Conservation (phyloP, 2,329 filamentous ascomycete species). For the Fonsecaea multimorphosa region DNA sequence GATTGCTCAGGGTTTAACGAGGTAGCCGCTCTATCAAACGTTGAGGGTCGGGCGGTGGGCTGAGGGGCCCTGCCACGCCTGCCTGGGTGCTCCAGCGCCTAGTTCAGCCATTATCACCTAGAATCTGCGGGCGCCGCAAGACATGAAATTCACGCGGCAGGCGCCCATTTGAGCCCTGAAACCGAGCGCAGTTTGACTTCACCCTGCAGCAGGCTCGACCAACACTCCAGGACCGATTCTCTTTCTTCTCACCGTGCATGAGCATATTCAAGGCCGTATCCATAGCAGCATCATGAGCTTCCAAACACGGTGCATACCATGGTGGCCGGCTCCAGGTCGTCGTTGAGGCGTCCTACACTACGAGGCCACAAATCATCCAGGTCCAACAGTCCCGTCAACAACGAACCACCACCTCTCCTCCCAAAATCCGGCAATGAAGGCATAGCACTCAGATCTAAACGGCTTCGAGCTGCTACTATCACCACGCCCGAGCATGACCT, state of each 20-base stretch:
- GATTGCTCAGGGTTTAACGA: background rate
- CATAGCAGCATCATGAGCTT: slow-evolving; percentile 37
- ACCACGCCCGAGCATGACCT: slow-evolving; percentile 29
- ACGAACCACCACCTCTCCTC: slow-evolving; percentile 35
- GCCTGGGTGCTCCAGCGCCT: slow-evolving; percentile 5
- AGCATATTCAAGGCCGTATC: slow-evolving; percentile 12
- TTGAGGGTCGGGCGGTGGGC: too few species aligned
- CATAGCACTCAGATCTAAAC: slow-evolving; percentile 33
- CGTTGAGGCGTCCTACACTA: slow-evolving; percentile 41
- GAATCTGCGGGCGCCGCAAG: slow-evolving; percentile 7
- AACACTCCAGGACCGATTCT: slow-evolving; percentile 17
- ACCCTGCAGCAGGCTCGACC: slow-evolving; percentile 15
- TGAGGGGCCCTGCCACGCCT: background rate
- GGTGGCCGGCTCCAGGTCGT: slow-evolving; percentile 43
- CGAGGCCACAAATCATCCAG: slow-evolving; percentile 35
- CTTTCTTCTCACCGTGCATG: slow-evolving; percentile 21
- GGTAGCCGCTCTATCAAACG: too few species aligned
- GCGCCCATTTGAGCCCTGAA: slow-evolving; percentile 21
- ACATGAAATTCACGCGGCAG: slow-evolving; percentile 16
- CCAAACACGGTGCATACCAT: slow-evolving; percentile 38
- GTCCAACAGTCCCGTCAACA: slow-evolving; percentile 37
- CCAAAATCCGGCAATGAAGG: slow-evolving; percentile 27
- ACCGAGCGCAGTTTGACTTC: slow-evolving; percentile 22
- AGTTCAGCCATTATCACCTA: slow-evolving; percentile 4
- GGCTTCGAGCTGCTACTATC: slow-evolving; percentile 31